These are phyloP conservation scores for Cladophialophora psammophila DNA, from an alignment of 2,329 filamentous ascomycete species.

Conservation along the genomic window DNA sequence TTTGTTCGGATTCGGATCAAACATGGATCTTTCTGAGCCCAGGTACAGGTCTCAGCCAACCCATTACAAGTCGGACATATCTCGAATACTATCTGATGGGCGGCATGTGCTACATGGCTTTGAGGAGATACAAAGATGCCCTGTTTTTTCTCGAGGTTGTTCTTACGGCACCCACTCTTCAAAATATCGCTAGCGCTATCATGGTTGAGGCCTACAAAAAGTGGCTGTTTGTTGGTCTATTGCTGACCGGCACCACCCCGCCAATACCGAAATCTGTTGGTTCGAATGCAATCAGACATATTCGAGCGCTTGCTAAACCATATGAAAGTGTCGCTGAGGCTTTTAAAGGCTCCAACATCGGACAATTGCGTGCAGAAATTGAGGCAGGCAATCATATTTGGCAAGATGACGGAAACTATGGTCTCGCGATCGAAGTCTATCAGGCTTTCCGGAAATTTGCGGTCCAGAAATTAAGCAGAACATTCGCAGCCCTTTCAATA, in stretches of 20 bases:
- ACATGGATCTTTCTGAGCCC: conserved; percentile 48
- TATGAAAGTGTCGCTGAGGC: conserved; percentile 75
- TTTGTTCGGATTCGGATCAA: conserved; percentile 44
- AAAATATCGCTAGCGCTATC: conserved; percentile 71
- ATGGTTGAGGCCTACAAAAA: conserved; percentile 93
- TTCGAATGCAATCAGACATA: conserved; percentile 61
- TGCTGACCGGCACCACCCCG: conserved; percentile 69
- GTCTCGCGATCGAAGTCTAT: conserved; percentile 73
- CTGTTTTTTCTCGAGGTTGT: conserved; percentile 68
- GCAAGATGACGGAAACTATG: conserved; percentile 74
- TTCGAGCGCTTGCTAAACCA: conserved; percentile 67
- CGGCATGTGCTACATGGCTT: conserved; percentile 69
- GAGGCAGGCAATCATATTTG: conserved; percentile 67
- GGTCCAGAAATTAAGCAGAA: conserved; percentile 73
- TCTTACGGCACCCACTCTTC: conserved; percentile 71
- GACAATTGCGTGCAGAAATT: conserved; percentile 69
- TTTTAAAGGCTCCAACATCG: conserved; percentile 68
- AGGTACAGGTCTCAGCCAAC: conserved; percentile 49
- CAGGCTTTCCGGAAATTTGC: conserved; percentile 77
- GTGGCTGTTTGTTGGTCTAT: conserved; percentile 79
- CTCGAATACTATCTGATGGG: conserved; percentile 72
- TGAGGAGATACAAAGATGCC: conserved; percentile 69
- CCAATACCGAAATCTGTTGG: conserved; percentile 65
- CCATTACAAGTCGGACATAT: conserved; percentile 50
- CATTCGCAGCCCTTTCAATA: conserved; percentile 71